Base-by-base conservation (phyloP, 1,139 yeast genomes). In the Geotrichum cucujoidarum region DNA sequence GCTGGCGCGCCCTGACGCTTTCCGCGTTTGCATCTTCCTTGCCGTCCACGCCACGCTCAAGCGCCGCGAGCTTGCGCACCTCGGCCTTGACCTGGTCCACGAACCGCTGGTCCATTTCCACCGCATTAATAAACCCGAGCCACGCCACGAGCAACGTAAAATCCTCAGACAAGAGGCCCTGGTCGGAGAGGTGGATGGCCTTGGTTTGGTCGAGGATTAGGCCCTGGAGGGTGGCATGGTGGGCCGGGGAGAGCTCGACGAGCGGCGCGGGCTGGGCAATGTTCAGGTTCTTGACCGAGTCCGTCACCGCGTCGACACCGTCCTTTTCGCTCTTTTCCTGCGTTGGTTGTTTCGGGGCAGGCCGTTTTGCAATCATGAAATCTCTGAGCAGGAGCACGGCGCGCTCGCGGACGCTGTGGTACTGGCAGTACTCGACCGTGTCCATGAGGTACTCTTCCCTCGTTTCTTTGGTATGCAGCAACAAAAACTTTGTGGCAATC, bases 341-440 rank as follows among this genome's bases (percentile, higher is more conserved):
- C 4, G 5, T 16, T n/a, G 16, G 43, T 27, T 33, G 11, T 18
- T 13, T 17, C 11, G 14, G 17, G 10, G 37, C 17, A n/a, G n/a
- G n/a, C n/a, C n/a, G n/a, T n/a, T n/a, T n/a, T n/a, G n/a, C n/a
- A n/a, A 29, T 24, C 22, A 22, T 25, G 20, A 37, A 42, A 24
- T 22, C 46, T 61, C 84, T 87, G 57, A 87, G 72, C 24, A 86
- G 76, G 2, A 81, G 78, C 14, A 86, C 73, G 41, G 83, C 68
- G 2, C 79, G 78, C 27, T 80, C 73, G 55, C 80, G 79, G 20
- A 77, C 76, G 38, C 73, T 72, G 33, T 74, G 78, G 61, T 73
- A 81, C 1, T 95, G 95, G 60, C 95, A 86, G 49, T 76, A 73
- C 34, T 71, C 68, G 49, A 89, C 70, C 0, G 92, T 76, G 60